Conservation (phyloP, 1,139 yeast species). For the Candida anutae region DNA sequence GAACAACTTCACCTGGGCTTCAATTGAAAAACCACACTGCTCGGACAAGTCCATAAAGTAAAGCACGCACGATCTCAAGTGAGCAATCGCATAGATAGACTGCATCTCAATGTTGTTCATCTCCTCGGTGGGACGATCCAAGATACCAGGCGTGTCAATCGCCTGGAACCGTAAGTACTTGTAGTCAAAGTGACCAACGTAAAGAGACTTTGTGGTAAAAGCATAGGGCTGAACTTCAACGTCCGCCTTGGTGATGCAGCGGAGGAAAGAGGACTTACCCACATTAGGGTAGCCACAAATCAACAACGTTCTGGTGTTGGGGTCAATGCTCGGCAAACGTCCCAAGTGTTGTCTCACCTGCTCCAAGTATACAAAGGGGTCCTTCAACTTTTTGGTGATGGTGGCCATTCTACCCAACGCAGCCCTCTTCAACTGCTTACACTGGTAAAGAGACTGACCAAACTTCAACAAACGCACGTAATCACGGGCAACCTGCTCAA, state of each 20-base stretch:
- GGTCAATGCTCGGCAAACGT: slow-evolving; percentile 95
- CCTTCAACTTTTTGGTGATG: slow-evolving; percentile 87
- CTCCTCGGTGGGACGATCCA: slow-evolving; percentile 98
- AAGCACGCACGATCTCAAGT: slow-evolving; percentile 88
- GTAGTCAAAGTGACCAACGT: slow-evolving; percentile 96
- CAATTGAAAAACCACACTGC: slow-evolving; percentile 97
- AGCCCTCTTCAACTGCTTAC: slow-evolving; percentile 97
- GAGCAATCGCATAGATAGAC: slow-evolving; percentile 96
- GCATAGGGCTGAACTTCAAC: slow-evolving; percentile 99
- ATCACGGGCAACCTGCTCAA: slow-evolving; percentile 95
- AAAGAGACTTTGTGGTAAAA: slow-evolving; percentile 90
- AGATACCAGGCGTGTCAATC: slow-evolving; percentile 97
- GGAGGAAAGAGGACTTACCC: slow-evolving; percentile 93
- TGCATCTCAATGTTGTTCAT: slow-evolving; percentile 99
- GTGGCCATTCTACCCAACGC: slow-evolving; percentile 99
- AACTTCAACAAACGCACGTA: slow-evolving; percentile 87
- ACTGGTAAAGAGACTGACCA: slow-evolving; percentile 96
- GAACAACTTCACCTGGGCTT: slow-evolving; percentile 94
- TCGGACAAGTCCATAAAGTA: slow-evolving; percentile 98
- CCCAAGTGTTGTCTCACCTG: slow-evolving; percentile 99
- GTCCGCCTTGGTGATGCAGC: slow-evolving; percentile 92
- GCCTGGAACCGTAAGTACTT: slow-evolving; percentile 97
- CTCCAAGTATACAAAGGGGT: slow-evolving; percentile 85
- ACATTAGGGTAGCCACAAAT: slow-evolving; percentile 99
- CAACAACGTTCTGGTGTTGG: slow-evolving; percentile 93